These are phyloP conservation scores for Rhizopus arrhizus DNA, from an alignment of 371 early-diverging fungal species.

Conservation along the genomic window DNA sequence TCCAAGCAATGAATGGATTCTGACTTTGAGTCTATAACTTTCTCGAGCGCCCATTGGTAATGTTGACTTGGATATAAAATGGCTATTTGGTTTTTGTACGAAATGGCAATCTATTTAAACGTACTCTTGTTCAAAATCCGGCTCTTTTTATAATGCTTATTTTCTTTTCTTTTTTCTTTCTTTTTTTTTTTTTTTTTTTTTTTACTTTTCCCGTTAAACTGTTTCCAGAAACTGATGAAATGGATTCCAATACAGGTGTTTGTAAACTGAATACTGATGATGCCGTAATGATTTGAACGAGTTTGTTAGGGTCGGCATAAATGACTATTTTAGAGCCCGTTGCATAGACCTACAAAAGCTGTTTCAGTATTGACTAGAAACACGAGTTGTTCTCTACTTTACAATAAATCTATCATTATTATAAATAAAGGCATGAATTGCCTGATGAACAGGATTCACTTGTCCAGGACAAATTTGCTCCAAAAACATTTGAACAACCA, in stretches of 20 bases:
- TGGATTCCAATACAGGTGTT: constrained; percentile 11
- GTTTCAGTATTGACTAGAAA: constrained; percentile 21
- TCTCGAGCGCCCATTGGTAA: constrained; percentile 13
- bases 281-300: constrained; percentile 44
- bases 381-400: constrained; percentile 16
- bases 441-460: constrained; percentile 58
- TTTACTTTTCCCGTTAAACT: constrained; percentile 41
- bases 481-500: constrained; percentile 48
- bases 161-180: neutral
- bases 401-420: constrained; percentile 58
- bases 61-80: constrained; percentile 27
- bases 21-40: constrained; percentile 23
- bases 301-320: constrained; percentile 47
- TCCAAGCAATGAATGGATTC: constrained; percentile 38
- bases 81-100: constrained; percentile 29
- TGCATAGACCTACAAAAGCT: constrained; percentile 47
- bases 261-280: constrained; percentile 11
- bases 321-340: constrained; percentile 51
- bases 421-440: constrained; percentile 52
- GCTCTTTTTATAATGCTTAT: neutral
- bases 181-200: constrained; percentile 13
- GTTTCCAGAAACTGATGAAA: constrained; percentile 41
- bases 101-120: constrained; percentile 40
- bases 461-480: constrained; percentile 69
- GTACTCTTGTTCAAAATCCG: neutral